Base-by-base conservation (phyloP, 2,329 filamentous ascomycete genomes). In the Niveomyces coronatus region DNA sequence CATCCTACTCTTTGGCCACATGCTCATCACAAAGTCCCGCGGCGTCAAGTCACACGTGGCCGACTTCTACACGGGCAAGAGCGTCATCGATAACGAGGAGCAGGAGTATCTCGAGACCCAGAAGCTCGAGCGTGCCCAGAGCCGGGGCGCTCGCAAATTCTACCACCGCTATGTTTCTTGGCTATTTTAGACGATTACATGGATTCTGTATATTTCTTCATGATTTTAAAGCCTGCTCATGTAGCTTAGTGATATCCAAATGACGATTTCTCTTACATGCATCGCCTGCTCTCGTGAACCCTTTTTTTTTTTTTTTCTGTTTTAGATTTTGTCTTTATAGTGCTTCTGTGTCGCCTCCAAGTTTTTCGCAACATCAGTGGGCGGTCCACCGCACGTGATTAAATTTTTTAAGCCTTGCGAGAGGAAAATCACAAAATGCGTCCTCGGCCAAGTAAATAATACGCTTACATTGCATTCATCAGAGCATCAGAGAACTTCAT, bases 1-100 rank as follows among this genome's bases (percentile, higher is more conserved):
- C 14, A 63, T 70, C 17, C 67, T 83, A 54, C 74, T 86, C 53
- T 73, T 78, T 42, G 82, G 79, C 1, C 79, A 81, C 62, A 84
- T 83, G 64, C 38, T 72, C 42, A 46, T 58, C 41, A 74, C 65
- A 37, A 68, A 69, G 57, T 71, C 62, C 45, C 65, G 71, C 49
- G 64, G 68, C 8, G 55, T 83, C 37, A 64, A 66, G 44, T 63
- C 80, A 1, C 60, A 70, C 42, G 67, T 75, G 49, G 78, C 71
- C 22, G 82, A 86, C 63, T 72, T 86, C 44, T 85, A 72, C 62
- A 72, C 72, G 1, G 82, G 81, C 50, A 86, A 85, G 64, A 79
- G 80, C 37, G 67, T 73, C 43, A 82, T 85, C 46, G 82, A 85
- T 57, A 67, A 74, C 8, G 80, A 86, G 52, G 82, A 87, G 61